A percentile compares a stretch with the other conserved stretches of the same genome.
Evolutionary conservation across 179 eudicot genomes (phyloP).

Genomic region (Patellifolia procumbens): DNA sequence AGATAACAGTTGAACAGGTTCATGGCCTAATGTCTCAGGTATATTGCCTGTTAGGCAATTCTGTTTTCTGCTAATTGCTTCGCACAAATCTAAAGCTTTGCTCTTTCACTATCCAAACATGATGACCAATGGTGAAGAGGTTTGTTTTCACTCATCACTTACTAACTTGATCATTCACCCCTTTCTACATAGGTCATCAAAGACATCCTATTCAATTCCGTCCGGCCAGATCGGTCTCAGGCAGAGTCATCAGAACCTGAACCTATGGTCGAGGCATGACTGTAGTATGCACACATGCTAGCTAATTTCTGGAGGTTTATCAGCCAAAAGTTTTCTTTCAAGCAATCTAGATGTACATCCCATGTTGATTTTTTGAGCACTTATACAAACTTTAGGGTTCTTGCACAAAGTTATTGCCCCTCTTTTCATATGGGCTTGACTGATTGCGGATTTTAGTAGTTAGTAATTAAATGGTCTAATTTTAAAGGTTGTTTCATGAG

Average conservation of each 20-base stretch:
- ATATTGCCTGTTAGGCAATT: constrained; percentile 10
- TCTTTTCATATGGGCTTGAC: background rate
- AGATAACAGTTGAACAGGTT: constrained; percentile 94
- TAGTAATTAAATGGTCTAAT: background rate
- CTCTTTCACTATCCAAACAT: constrained; percentile 6
- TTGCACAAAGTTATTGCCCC: constrained; percentile 2
- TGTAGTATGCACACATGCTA: constrained; percentile 8
- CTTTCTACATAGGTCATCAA: constrained; percentile 60
- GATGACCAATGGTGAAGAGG: background rate
- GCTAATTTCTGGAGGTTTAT: constrained; percentile 1
- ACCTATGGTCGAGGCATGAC: constrained; percentile 86
- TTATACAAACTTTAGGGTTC: background rate
- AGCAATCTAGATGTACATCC: constrained; percentile 21
- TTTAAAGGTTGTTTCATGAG: background rate
- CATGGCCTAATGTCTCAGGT: constrained; percentile 99
- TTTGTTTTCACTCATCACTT: no score
- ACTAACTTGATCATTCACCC: no score
- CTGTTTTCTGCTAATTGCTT: background rate
- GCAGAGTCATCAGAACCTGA: constrained; percentile 72
- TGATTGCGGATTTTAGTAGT: constrained; percentile 8
- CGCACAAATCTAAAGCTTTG: constrained; percentile 1
- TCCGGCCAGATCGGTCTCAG: constrained; percentile 49
- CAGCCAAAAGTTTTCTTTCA: background rate
- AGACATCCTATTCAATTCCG: constrained; percentile 86
- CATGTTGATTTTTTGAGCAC: constrained; percentile 10